Evolutionary conservation across 2,329 filamentous ascomycete species (phyloP), one percentile per base, ranked within the genome.

Genomic region (Pleurostoma richardsiae): DNA sequence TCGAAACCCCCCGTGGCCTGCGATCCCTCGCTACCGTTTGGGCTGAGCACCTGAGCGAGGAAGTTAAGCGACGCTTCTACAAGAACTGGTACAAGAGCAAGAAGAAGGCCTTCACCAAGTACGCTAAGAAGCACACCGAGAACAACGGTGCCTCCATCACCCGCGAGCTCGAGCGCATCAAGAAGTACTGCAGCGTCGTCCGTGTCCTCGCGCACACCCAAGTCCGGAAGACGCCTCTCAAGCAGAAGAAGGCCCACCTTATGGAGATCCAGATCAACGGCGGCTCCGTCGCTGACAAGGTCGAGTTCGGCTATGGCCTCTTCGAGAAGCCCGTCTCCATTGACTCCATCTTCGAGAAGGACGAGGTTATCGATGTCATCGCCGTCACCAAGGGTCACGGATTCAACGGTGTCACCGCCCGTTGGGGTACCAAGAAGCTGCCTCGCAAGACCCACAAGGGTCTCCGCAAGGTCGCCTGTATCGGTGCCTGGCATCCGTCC

Each of bases 61-160:
- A 97, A 80, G 72, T 99, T 76, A 96, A 96, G 87, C 89, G 94
- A 69, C 89, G 94, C 72, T 99, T 99, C 90, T 99, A 99, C 89
- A 97, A 97, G 90, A 99, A 99, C 88, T 99, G 94, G 94, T 99
- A 99, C 88, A 96, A 96, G 88, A 90, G 85, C 84, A 99, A 99
- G 91, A 97, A 96, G 90, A 99, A 99, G 92, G 94, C 94, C 55
- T 99, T 99, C 83, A 99, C 94, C 83, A 96, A 95, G 83, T 99
- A 99, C 80, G 90, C 94, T 82, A 99, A 97, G 90, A 92, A 95
- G 86, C 90, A 97, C 86, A 90, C 92, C 57, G 92, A 97, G 82
- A 86, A 77, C 80, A 88, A 75, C 76, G 91, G 90, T 67, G 79
- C 88, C 63, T 90, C 89, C 68, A 87, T 97, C 80, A 90, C 88